These are phyloP conservation scores for Taiozyma onychis DNA, from an alignment of 1,139 yeast species.

Conservation along the genomic window DNA sequence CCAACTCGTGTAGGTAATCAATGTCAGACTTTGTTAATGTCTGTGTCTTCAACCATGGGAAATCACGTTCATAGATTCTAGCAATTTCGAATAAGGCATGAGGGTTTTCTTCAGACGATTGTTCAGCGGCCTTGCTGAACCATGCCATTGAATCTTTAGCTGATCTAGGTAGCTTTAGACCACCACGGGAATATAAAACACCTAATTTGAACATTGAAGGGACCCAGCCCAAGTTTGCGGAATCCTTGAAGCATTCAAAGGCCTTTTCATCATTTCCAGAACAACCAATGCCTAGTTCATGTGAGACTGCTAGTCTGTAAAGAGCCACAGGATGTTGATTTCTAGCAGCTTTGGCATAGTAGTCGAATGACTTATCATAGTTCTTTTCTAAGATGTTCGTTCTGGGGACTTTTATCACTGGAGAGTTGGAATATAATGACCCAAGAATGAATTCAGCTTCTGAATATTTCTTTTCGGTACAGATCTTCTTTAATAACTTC, in stretches of 20 bases:
- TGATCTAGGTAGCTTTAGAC: slow-evolving; percentile 34
- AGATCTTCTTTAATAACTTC: slow-evolving; percentile 49
- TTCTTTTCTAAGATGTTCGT: slow-evolving; percentile 47
- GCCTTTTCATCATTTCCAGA: slow-evolving; percentile 40
- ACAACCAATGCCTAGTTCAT: slow-evolving; percentile 61
- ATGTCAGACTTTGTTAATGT: slow-evolving; percentile 22
- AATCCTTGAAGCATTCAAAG: slow-evolving; percentile 45
- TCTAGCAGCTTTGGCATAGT: slow-evolving; percentile 52
- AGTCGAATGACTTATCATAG: slow-evolving; percentile 52
- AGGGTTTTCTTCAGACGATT: slow-evolving; percentile 39
- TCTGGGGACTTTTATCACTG: slow-evolving; percentile 28
- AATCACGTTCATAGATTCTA: slow-evolving; percentile 62
- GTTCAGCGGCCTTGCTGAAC: slow-evolving; percentile 49
- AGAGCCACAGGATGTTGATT: slow-evolving; percentile 52
- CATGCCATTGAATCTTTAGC: slow-evolving; percentile 47
- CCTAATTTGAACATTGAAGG: slow-evolving; percentile 67
- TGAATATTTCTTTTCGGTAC: slow-evolving; percentile 36
- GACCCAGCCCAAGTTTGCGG: slow-evolving; percentile 52
- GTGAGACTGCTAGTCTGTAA: slow-evolving; percentile 62
- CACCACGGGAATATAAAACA: slow-evolving; percentile 52
- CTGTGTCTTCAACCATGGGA: slow-evolving; percentile 36
- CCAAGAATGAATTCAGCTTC: slow-evolving; percentile 55
- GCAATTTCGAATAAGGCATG: slow-evolving; percentile 66
- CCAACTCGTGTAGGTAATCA: slow-evolving; percentile 27
- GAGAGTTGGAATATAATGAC: slow-evolving; percentile 50